Percentiles rank a stretch among this genome's conserved stretches.
These are phyloP conservation scores for Bipolaris gigantea DNA, from an alignment of 2,329 filamentous ascomycete genomes.

Conservation along the genomic window DNA sequence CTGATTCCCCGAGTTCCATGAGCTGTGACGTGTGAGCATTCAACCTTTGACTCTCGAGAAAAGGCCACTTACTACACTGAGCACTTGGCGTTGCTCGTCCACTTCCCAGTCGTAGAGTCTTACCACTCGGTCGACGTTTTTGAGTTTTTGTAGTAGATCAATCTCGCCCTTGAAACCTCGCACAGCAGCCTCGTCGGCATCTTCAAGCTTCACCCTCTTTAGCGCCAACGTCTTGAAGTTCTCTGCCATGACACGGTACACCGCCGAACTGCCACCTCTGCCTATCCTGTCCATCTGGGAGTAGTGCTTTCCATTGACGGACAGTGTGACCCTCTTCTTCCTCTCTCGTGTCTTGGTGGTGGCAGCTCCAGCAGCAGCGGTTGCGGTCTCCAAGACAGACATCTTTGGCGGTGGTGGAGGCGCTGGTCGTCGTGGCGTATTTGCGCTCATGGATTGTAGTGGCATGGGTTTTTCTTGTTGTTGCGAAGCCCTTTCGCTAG, in stretches of 20 bases:
- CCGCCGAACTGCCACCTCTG: constrained; percentile 88
- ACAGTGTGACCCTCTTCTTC: constrained; percentile 80
- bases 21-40: constrained; percentile 57
- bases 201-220: constrained; percentile 88
- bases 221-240: constrained; percentile 94
- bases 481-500: constrained; percentile 42
- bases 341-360: constrained; percentile 69
- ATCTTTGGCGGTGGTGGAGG: constrained; percentile 89
- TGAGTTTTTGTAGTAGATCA: constrained; percentile 79
- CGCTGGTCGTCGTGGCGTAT: constrained; percentile 76
- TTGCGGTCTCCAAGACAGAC: constrained; percentile 91
- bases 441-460: constrained; percentile 59
- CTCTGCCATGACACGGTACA: constrained; percentile 95
- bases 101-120: constrained; percentile 89
- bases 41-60: background rate
- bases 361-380: constrained; percentile 77
- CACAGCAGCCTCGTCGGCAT: constrained; percentile 81
- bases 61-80: constrained; percentile 70
- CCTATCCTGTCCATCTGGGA: constrained; percentile 89
- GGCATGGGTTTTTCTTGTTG: constrained; percentile 51
- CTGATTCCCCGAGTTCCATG: constrained; percentile 96
- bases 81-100: constrained; percentile 85
- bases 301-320: constrained; percentile 88
- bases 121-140: constrained; percentile 86
- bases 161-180: constrained; percentile 94